phyloP scores from a whole-genome alignment of 495 filamentous ascomycete genomes.

The Penicillium odoratum region DNA sequence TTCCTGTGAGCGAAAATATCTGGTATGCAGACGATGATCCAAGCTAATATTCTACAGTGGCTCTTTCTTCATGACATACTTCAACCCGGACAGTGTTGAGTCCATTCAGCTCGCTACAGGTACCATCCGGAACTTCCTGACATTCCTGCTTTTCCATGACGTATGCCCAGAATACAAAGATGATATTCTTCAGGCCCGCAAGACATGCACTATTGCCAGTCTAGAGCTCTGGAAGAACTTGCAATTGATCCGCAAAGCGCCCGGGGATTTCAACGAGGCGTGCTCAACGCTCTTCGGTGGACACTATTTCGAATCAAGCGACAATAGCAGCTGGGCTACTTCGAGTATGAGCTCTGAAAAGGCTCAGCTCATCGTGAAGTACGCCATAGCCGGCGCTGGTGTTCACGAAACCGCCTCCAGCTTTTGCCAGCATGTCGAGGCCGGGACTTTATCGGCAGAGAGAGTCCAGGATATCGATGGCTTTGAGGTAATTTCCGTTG shows the following conservation, averaged over 20 bases:
- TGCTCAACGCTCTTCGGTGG: slow-evolving; percentile 62
- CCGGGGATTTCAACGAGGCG: slow-evolving; percentile 74
- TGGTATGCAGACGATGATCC: background rate
- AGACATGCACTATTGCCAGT: slow-evolving; percentile 65
- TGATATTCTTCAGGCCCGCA: slow-evolving; percentile 64
- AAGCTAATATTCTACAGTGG: slow-evolving; percentile 29
- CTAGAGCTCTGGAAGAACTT: slow-evolving; percentile 62
- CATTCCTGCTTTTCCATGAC: slow-evolving; percentile 78
- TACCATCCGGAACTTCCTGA: slow-evolving; percentile 82
- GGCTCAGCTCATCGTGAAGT: slow-evolving; percentile 46
- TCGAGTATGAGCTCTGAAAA: background rate
- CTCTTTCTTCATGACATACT: slow-evolving; percentile 47
- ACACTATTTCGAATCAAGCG: slow-evolving; percentile 27
- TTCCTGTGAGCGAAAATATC: slow-evolving; percentile 64
- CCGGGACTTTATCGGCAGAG: slow-evolving; percentile 29
- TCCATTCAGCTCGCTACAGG: slow-evolving; percentile 59
- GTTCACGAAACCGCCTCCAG: slow-evolving; percentile 34
- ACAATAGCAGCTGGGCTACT: background rate
- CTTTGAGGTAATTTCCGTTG: slow-evolving; percentile 57
- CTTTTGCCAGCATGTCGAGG: slow-evolving; percentile 29
- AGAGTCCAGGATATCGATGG: slow-evolving; percentile 48
- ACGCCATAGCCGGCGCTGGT: slow-evolving; percentile 42
- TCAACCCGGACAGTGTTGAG: slow-evolving; percentile 51
- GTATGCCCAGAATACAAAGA: slow-evolving; percentile 67
- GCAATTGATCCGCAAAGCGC: slow-evolving; percentile 51